Percentiles rank a stretch among this genome's conserved stretches.
Evolutionary conservation across 805 yeast genomes (phyloP).

Genomic region (Suhomyces kilbournensis): DNA sequence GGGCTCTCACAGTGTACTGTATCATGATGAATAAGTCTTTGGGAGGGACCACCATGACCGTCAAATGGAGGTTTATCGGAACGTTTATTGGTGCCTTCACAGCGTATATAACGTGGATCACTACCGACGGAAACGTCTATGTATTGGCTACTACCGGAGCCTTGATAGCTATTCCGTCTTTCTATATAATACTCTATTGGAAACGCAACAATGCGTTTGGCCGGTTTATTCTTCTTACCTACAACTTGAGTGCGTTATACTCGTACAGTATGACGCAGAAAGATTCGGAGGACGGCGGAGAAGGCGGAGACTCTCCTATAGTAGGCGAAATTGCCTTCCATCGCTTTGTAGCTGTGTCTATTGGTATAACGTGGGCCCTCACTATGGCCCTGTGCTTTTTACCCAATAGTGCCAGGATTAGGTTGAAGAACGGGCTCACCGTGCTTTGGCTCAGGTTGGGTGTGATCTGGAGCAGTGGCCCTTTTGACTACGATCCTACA

Average conservation of each 20-base stretch:
- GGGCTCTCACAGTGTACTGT: conserved; percentile 80
- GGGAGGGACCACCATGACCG: conserved; percentile 82
- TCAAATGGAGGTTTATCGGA: conserved; percentile 70
- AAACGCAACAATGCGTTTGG: conserved; percentile 60
- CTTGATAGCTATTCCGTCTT: conserved; percentile 45
- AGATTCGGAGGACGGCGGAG: conserved; percentile 57
- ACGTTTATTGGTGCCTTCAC: conserved; percentile 66
- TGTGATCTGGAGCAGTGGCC: conserved; percentile 74
- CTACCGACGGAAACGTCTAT: conserved; percentile 53
- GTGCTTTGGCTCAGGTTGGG: conserved; percentile 79
- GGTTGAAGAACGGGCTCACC: conserved; percentile 63
- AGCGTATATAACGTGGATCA: conserved; percentile 60
- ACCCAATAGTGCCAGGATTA: conserved; percentile 73
- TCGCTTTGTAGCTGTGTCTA: conserved; percentile 65
- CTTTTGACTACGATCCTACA: conserved; percentile 45
- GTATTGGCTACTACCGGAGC: conserved; percentile 51
- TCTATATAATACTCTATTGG: conserved; percentile 67
- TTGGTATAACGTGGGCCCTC: conserved; percentile 78
- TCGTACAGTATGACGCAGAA: conserved; percentile 64
- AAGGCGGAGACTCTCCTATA: conserved; percentile 68
- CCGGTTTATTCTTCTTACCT: conserved; percentile 68
- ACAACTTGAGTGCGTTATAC: conserved; percentile 74
- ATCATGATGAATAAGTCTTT: conserved; percentile 81
- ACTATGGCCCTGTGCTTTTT: conserved; percentile 60
- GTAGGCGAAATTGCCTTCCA: conserved; percentile 75